These are phyloP conservation scores for Dendrostoma leiphaemia DNA, from an alignment of 2,329 filamentous ascomycete species.

Conservation along the genomic window DNA sequence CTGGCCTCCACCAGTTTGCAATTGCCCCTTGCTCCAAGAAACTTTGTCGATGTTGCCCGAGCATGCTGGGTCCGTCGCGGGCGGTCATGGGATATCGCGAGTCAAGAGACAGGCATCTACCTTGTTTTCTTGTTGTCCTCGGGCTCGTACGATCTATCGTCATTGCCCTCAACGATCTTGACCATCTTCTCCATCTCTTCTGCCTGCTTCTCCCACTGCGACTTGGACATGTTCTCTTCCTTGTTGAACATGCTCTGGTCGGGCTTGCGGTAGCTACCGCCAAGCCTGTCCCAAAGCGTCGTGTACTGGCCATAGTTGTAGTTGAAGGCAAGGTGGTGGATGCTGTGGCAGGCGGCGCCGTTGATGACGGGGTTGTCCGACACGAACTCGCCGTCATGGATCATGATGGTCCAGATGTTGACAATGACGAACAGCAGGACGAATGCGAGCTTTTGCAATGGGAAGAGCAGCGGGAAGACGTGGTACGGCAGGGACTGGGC, in stretches of 20 bases:
- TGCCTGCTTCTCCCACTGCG: conserved; percentile 76
- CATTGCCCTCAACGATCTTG: conserved; percentile 64
- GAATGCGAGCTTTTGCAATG: conserved; percentile 86
- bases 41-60: neutral
- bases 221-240: conserved; percentile 80
- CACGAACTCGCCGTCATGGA: conserved; percentile 93
- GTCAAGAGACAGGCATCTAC: conserved; percentile 21
- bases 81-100: neutral
- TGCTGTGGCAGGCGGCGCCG: conserved; percentile 88
- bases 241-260: conserved; percentile 82
- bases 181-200: conserved; percentile 75
- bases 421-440: conserved; percentile 85
- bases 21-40: neutral
- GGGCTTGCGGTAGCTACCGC: conserved; percentile 82
- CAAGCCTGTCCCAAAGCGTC: conserved; percentile 85
- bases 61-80: neutral
- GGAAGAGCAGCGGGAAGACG: conserved; percentile 88
- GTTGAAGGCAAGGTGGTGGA: conserved; percentile 86
- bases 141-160: conserved; percentile 48
- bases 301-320: conserved; percentile 96
- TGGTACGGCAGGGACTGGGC: conserved; percentile 89
- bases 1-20: no score
- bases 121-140: conserved; percentile 48
- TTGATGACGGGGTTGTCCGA: conserved; percentile 90
- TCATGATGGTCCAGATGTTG: conserved; percentile 96